These are phyloP conservation scores for Tolypocladium capitatum DNA, from an alignment of 2,329 filamentous ascomycete genomes.

Conservation along the genomic window DNA sequence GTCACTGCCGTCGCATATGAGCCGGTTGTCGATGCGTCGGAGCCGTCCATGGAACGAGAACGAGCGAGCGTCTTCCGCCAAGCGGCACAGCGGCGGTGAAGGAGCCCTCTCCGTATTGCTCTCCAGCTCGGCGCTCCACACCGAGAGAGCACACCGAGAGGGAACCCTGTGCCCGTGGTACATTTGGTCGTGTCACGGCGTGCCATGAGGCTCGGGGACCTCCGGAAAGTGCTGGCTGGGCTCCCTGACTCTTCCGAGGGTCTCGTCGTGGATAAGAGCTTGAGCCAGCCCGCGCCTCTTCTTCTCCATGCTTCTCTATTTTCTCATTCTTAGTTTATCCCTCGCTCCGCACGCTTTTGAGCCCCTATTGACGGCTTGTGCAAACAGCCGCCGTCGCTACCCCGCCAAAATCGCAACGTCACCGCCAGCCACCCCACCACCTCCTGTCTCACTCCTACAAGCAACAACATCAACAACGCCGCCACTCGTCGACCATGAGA, in stretches of 20 bases:
- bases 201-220: not conserved
- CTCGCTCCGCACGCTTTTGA: not conserved
- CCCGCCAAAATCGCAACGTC: slow-evolving; percentile 4
- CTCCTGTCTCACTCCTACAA: not conserved
- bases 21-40: not conserved
- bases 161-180: no score
- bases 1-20: not conserved
- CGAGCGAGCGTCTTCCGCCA: no score
- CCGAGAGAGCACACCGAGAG: no score
- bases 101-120: no score
- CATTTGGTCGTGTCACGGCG: not conserved
- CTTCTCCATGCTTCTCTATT: no score
- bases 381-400: not conserved
- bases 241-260: no score
- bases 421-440: not conserved
- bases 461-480: slow-evolving; percentile 20
- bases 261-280: no score
- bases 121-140: not conserved
- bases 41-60: not conserved
- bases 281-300: no score
- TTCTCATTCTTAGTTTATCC: not conserved
- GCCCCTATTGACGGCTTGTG: not conserved
- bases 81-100: no score
- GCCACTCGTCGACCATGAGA: slow-evolving; percentile 23
- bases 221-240: no score